Evolutionary conservation across 2,329 filamentous ascomycete species (phyloP), one percentile per base, ranked within the genome.

Genomic region (Balansia obtecta): DNA sequence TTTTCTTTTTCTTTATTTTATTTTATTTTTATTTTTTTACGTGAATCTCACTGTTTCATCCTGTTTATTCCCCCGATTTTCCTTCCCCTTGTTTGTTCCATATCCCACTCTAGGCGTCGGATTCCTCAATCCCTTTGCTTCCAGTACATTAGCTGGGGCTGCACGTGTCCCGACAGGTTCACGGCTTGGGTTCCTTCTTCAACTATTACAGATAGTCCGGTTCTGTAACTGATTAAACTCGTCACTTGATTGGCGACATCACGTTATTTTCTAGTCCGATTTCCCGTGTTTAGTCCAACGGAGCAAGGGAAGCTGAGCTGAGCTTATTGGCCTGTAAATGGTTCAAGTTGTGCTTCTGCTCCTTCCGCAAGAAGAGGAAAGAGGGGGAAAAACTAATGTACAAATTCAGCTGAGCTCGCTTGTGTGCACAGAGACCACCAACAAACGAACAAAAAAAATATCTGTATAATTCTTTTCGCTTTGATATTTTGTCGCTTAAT

Each of bases 361-460:
- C 52, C 42, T 60, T 46, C 50, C 50, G 20, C 45, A 48, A 42
- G 32, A 37, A n/a, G 30, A 37, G 41, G 22, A 27, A n/a, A 27
- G 27, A 27, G 1, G n/a, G 27, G 16, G 22, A 20, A 33, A 32
- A 16, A 34, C 2, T 4, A 13, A 20, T 37, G 1, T 18, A 32
- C 18, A 37, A 18, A 49, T 22, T 46, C 39, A 18, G 46, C 39
- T 44, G 37, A 44, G 38, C 47, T 49, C 43, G 38, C 43, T 40
- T 43, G 50, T 27, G 33, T 44, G 47, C 43, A 34, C 48, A 41
- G 33, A 30, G 34, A 45, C 37, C 18, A 39, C 42, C 20, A 22
- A 7, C 9, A 20, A 15, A 20, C n/a, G 13, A 49, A 38, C 3
- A 12, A 20, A 15, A 12, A 37, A 10, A 37, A 49, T 30, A 33